Percentiles rank a stretch among this genome's conserved stretches.
Evolutionary conservation across 495 filamentous ascomycete genomes (phyloP).

Genomic region (Aspergillus carlsbadensis): DNA sequence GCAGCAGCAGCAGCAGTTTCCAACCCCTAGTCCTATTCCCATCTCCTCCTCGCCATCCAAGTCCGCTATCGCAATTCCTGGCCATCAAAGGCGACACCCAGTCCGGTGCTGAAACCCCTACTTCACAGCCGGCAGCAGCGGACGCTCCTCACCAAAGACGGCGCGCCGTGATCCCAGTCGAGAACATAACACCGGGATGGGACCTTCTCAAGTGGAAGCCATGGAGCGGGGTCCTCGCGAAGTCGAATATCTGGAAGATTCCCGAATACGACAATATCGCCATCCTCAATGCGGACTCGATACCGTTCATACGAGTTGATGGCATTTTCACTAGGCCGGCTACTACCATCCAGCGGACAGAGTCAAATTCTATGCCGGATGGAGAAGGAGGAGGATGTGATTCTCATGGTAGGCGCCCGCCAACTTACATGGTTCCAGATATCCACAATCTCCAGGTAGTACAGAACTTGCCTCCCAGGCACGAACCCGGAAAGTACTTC

Average conservation of each 20-base stretch:
- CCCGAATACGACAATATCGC: conserved; percentile 1
- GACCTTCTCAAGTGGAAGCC: background rate
- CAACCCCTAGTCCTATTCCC: no score
- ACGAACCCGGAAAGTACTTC: background rate
- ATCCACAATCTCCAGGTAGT: conserved; percentile 6
- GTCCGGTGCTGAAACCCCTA: conserved; percentile 32
- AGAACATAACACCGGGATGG: background rate
- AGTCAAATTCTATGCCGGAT: background rate
- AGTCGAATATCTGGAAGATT: background rate
- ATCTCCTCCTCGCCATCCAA: background rate
- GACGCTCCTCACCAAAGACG: conserved; percentile 28
- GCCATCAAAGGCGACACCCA: background rate
- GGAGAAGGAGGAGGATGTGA: no score
- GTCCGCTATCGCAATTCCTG: conserved; percentile 1
- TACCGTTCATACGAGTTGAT: background rate
- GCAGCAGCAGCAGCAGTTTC: no score
- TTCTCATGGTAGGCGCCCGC: no score
- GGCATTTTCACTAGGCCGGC: background rate
- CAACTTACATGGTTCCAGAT: background rate
- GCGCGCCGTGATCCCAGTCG: conserved; percentile 25
- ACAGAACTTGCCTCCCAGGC: background rate
- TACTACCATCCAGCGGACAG: background rate
- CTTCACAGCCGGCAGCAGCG: conserved; percentile 32
- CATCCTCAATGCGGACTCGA: background rate
- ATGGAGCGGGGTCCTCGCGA: background rate